Conservation (phyloP, 495 filamentous ascomycete species). For the Lineolata rhizophorae region DNA sequence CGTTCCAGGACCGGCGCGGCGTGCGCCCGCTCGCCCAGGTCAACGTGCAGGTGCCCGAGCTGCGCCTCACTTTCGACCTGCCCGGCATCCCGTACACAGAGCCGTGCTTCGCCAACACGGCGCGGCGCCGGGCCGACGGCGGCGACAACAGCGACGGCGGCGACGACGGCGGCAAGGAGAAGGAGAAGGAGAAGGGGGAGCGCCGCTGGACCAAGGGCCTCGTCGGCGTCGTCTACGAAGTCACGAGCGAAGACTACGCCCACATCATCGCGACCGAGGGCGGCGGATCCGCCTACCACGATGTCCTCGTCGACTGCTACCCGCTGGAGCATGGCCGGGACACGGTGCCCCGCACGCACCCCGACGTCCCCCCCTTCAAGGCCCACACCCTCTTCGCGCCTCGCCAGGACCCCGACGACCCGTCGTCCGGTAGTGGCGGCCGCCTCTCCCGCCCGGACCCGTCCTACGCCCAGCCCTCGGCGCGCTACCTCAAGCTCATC, state of each 20-base stretch:
- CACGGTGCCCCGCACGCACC: constrained; percentile 10
- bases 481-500: constrained; percentile 61
- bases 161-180: constrained; percentile 6
- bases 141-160: constrained; percentile 5
- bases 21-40: constrained; percentile 59
- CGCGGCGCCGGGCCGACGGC: constrained; percentile 20
- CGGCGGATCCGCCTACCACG: constrained; percentile 58
- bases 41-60: constrained; percentile 56
- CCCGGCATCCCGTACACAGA: constrained; percentile 71
- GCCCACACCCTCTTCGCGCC: constrained; percentile 38
- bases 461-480: constrained; percentile 57
- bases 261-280: constrained; percentile 82
- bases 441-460: constrained; percentile 32
- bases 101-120: constrained; percentile 79
- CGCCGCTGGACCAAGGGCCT: constrained; percentile 51
- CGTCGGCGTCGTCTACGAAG: constrained; percentile 86
- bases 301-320: constrained; percentile 58
- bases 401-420: no score
- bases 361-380: constrained; percentile 20
- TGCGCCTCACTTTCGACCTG: constrained; percentile 65
- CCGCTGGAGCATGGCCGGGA: constrained; percentile 23
- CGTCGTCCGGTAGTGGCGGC: constrained; percentile 16
- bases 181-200: neutral
- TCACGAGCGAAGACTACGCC: constrained; percentile 58
- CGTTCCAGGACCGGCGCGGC: constrained; percentile 51